phyloP scores from a whole-genome alignment of 2,329 filamentous ascomycete species.

The Sporothrix pallida region DNA sequence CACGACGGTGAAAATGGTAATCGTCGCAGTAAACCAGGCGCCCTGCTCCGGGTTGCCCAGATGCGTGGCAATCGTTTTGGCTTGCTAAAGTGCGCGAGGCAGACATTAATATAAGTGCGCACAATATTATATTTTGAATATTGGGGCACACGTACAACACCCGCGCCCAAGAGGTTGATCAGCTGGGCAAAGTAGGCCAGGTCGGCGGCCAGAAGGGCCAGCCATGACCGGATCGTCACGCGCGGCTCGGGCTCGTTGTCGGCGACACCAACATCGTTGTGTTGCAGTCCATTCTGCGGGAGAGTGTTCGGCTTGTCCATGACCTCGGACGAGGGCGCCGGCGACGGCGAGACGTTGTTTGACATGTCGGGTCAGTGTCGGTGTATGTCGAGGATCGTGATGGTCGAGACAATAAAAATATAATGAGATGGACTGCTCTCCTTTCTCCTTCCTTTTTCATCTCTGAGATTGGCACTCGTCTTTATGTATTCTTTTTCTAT shows the following conservation, averaged over 20 bases:
- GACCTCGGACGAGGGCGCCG: not conserved
- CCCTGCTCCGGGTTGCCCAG: not conserved
- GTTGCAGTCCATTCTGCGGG: not conserved
- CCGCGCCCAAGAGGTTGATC: not conserved
- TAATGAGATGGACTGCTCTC: not conserved
- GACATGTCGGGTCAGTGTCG: not conserved
- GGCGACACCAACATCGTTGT: not conserved
- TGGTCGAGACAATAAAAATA: not conserved
- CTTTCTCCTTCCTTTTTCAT: not conserved
- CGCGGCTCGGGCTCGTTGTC: not conserved
- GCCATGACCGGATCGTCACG: not conserved
- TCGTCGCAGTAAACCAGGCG: not conserved
- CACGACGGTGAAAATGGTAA: not conserved
- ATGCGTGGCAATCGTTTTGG: not conserved
- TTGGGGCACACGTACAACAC: not conserved
- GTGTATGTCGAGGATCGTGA: not conserved
- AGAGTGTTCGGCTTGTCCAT: not conserved
- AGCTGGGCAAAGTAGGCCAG: conserved; percentile 9
- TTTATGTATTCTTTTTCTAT: not conserved
- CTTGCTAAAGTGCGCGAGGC: not conserved
- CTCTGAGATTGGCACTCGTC: not conserved
- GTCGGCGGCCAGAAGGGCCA: not conserved
- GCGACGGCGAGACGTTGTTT: not conserved
- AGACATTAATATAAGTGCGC: too few species aligned
- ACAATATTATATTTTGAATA: not conserved